Evolutionary conservation across 306 rosid species (phyloP).

Genomic region (Prunus mira): DNA sequence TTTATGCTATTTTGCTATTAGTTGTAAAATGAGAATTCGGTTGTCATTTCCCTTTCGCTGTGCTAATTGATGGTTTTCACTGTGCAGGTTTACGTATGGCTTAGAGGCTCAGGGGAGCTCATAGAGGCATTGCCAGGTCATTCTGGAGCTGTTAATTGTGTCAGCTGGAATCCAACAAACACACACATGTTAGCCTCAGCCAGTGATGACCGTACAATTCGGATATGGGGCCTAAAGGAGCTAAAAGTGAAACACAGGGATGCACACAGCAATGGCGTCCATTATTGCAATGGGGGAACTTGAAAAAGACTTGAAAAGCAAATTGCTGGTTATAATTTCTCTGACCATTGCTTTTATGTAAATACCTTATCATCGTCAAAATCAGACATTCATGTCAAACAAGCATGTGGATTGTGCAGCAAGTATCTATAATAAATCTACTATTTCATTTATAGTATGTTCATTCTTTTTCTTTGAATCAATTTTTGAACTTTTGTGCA

Average conservation of each 20-base stretch:
- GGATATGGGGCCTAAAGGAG: slow-evolving; percentile 89
- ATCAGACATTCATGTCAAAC: slow-evolving; percentile 66
- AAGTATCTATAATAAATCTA: slow-evolving; percentile 49
- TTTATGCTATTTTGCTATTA: not conserved
- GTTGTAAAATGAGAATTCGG: not conserved
- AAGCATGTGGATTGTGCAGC: slow-evolving; percentile 59
- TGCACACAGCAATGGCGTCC: slow-evolving; percentile 69
- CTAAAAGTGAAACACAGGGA: slow-evolving; percentile 53
- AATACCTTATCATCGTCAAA: slow-evolving; percentile 55
- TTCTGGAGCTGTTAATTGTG: slow-evolving; percentile 93
- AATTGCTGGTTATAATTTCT: slow-evolving; percentile 38
- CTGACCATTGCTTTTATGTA: slow-evolving; percentile 72
- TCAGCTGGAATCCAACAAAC: slow-evolving; percentile 93
- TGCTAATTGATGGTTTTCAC: slow-evolving; percentile 25
- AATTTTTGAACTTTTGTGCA: not conserved
- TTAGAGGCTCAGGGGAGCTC: slow-evolving; percentile 68
- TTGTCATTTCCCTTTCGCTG: not conserved
- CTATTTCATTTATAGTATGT: slow-evolving; percentile 19
- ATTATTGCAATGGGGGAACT: slow-evolving; percentile 81
- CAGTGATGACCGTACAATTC: slow-evolving; percentile 88
- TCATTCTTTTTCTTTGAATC: not conserved
- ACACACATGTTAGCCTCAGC: slow-evolving; percentile 98
- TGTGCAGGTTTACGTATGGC: slow-evolving; percentile 89
- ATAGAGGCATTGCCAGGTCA: slow-evolving; percentile 79
- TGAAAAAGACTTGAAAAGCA: slow-evolving; percentile 31